Percentiles rank a stretch among this genome's conserved stretches.
Evolutionary conservation across 1,284 basidiomycete genomes (phyloP).

Genomic region (Apiotrichum gamsii): DNA sequence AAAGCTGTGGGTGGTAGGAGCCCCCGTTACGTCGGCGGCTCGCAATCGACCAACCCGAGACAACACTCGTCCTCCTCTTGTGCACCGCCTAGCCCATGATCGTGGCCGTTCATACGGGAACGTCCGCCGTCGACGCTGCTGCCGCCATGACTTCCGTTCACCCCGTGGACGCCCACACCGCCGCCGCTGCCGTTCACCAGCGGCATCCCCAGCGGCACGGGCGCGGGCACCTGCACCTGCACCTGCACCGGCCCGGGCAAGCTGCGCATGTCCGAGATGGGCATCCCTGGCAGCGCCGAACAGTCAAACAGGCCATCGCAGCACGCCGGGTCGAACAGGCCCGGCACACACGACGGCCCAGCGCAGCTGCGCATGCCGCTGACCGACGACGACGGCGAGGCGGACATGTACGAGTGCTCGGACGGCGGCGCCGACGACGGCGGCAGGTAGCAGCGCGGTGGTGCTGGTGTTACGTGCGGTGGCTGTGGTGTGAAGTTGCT

Average conservation of each 20-base stretch:
- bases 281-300: background rate
- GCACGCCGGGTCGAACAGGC: constrained; percentile 1
- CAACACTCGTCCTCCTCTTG: background rate
- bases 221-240: background rate
- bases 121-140: too few species aligned
- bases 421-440: background rate
- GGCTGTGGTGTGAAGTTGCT: background rate
- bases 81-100: too few species aligned
- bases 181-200: background rate
- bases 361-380: background rate
- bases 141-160: too few species aligned
- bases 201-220: background rate
- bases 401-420: too few species aligned
- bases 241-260: background rate
- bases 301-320: constrained; percentile 9
- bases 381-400: background rate
- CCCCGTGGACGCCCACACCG: too few species aligned
- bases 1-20: too few species aligned
- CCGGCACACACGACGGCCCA: background rate
- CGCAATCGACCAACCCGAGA: background rate
- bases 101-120: too few species aligned
- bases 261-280: background rate
- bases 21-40: too few species aligned
- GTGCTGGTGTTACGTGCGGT: background rate
- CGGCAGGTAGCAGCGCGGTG: too few species aligned